phyloP scores from a whole-genome alignment of 140 eudicot genomes.

The Anethum foeniculum region DNA sequence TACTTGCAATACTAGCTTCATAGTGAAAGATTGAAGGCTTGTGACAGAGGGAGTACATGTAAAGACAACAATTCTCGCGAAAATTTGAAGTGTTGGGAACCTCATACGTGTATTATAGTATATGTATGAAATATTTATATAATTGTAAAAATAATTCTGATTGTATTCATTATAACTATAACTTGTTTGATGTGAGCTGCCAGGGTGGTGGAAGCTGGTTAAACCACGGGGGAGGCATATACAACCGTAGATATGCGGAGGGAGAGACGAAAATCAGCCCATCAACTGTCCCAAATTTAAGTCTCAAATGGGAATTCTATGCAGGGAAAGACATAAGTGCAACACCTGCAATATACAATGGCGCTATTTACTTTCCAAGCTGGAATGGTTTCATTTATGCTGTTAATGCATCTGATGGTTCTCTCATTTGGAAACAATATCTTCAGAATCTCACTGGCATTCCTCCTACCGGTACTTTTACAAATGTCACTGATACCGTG shows the following conservation, averaged over 20 bases:
- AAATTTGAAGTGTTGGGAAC: background rate
- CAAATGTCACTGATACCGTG: background rate
- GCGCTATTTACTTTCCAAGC: conserved; percentile 24
- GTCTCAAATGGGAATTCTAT: conserved; percentile 29
- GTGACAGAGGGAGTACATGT: too few relatives aligned
- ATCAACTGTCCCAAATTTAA: conserved; percentile 11
- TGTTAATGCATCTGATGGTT: conserved; percentile 21
- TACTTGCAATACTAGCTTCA: too few relatives aligned
- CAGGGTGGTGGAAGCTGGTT: conserved; percentile 13
- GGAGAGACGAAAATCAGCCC: conserved; percentile 32
- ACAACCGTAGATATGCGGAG: conserved; percentile 22
- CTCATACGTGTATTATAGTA: background rate
- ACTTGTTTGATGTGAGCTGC: background rate
- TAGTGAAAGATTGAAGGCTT: too few relatives aligned
- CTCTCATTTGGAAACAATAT: conserved; percentile 30
- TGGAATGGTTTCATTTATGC: conserved; percentile 40
- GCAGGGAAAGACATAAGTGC: conserved; percentile 27
- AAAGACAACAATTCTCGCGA: too few relatives aligned
- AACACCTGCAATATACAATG: conserved; percentile 32
- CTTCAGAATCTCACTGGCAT: conserved; percentile 25
- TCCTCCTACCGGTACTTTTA: background rate
- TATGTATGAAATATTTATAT: too few relatives aligned
- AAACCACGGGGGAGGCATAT: conserved; percentile 32
- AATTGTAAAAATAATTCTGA: too few relatives aligned
- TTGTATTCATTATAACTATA: background rate